Percentiles rank a stretch among this genome's conserved stretches.
These are phyloP conservation scores for Rhynchosporium agropyri DNA, from an alignment of 2,329 filamentous ascomycete genomes.

Conservation along the genomic window DNA sequence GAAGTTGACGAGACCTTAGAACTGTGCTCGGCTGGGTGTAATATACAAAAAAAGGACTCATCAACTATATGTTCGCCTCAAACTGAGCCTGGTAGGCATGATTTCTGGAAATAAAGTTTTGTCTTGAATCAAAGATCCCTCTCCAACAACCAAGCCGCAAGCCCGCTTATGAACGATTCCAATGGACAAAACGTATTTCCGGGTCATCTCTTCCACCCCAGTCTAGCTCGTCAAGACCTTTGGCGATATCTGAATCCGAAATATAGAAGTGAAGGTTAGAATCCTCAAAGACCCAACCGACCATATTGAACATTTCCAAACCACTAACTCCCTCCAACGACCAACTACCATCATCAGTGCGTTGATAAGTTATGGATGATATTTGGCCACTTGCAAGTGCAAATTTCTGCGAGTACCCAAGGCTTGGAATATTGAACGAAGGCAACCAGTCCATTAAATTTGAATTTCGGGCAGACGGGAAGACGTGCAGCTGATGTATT, in stretches of 20 bases:
- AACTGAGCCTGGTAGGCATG: too few species aligned
- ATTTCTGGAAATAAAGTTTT: too few species aligned
- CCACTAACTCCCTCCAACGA: not conserved
- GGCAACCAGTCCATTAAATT: slow-evolving; percentile 12
- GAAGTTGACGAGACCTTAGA: too few species aligned
- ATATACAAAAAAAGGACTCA: too few species aligned
- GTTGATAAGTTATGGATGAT: not conserved
- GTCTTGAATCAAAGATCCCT: not conserved
- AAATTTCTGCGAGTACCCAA: not conserved
- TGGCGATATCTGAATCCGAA: too few species aligned
- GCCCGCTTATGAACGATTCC: not conserved
- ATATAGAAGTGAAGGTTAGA: too few species aligned
- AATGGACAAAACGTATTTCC: not conserved
- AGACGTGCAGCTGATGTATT: not conserved
- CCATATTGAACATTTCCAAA: not conserved
- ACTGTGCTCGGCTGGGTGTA: too few species aligned
- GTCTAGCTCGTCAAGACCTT: too few species aligned
- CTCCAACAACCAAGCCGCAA: not conserved
- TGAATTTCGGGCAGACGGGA: not conserved
- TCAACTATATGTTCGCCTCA: too few species aligned
- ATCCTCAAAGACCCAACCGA: slow-evolving; percentile 2
- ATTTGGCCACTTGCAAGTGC: not conserved
- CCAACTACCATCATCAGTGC: not conserved
- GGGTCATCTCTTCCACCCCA: not conserved
- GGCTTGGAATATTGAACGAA: not conserved